A percentile compares a stretch with the other conserved stretches of the same genome.
Conservation (phyloP, 495 filamentous ascomycete species). For the Penicillium chermesinum region DNA sequence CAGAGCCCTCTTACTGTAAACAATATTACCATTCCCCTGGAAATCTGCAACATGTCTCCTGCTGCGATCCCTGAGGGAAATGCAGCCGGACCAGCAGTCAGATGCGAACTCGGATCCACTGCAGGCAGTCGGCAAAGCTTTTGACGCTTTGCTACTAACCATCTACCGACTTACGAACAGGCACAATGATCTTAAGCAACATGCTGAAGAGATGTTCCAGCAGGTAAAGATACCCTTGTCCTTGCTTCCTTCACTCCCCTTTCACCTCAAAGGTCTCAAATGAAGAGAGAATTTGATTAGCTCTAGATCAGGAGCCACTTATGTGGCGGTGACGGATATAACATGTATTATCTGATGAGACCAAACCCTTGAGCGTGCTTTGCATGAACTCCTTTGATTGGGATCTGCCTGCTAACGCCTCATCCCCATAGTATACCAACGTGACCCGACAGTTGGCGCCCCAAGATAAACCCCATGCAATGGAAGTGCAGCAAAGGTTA, state of each 20-base stretch:
- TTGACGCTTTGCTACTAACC: slow-evolving; percentile 48
- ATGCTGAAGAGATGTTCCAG: slow-evolving; percentile 38
- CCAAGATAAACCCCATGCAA: slow-evolving; percentile 27
- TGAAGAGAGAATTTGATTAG: slow-evolving; percentile 52
- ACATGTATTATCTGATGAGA: slow-evolving; percentile 52
- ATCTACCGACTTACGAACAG: slow-evolving; percentile 40
- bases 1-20: slow-evolving; percentile 9
- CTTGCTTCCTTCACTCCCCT: slow-evolving; percentile 5
- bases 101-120: slow-evolving; percentile 23
- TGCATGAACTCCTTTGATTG: not conserved
- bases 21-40: slow-evolving; percentile 18
- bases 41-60: slow-evolving; percentile 34
- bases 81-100: slow-evolving; percentile 32
- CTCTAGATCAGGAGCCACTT: slow-evolving; percentile 54
- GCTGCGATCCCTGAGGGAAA: slow-evolving; percentile 26
- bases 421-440: slow-evolving; percentile 14
- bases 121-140: slow-evolving; percentile 39
- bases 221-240: slow-evolving; percentile 38
- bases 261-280: slow-evolving; percentile 29
- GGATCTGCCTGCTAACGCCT: slow-evolving; percentile 18
- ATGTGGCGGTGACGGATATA: slow-evolving; percentile 47
- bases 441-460: slow-evolving; percentile 20
- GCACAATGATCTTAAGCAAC: slow-evolving; percentile 39
- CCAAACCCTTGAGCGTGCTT: slow-evolving; percentile 10
- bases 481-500: slow-evolving; percentile 32